Evolutionary conservation across 352 stramenopile species (phyloP).

Genomic region (Ophiocytium majus): DNA sequence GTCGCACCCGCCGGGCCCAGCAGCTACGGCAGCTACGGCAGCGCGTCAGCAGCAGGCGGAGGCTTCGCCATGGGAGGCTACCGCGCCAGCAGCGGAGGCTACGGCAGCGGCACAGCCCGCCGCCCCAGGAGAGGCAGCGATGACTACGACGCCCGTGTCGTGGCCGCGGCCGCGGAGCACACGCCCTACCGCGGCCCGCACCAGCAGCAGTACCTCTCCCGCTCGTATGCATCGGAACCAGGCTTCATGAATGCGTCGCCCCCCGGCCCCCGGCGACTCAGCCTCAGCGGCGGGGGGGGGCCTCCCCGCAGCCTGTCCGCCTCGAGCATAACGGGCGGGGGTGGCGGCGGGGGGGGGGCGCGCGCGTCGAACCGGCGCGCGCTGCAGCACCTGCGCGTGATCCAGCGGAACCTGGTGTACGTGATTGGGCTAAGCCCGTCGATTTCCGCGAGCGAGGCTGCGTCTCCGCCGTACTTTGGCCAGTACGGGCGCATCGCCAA

Average conservation of each 20-base stretch:
- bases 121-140: not conserved
- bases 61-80: not conserved
- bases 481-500: slow-evolving; percentile 90
- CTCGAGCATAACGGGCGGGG: slow-evolving; percentile 21
- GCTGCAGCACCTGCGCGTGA: slow-evolving; percentile 81
- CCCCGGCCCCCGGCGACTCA: not conserved
- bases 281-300: not conserved
- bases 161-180: not conserved
- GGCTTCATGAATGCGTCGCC: slow-evolving; percentile 8
- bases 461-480: slow-evolving; percentile 75
- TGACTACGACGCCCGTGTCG: not conserved
- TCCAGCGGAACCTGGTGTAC: slow-evolving; percentile 91
- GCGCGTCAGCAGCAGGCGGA: not conserved
- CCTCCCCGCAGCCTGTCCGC: not conserved
- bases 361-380: slow-evolving; percentile 65
- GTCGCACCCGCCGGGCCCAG: not conserved
- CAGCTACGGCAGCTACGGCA: not conserved
- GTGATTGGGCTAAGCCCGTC: slow-evolving; percentile 79
- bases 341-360: slow-evolving; percentile 5
- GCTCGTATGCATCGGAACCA: not conserved
- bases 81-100: slow-evolving; percentile 9
- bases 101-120: slow-evolving; percentile 3
- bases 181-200: no score
- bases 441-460: slow-evolving; percentile 72
- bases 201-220: not conserved